These are phyloP conservation scores for Coemansia sp. DNA, from an alignment of 192 early-diverging fungal species.

Conservation along the genomic window DNA sequence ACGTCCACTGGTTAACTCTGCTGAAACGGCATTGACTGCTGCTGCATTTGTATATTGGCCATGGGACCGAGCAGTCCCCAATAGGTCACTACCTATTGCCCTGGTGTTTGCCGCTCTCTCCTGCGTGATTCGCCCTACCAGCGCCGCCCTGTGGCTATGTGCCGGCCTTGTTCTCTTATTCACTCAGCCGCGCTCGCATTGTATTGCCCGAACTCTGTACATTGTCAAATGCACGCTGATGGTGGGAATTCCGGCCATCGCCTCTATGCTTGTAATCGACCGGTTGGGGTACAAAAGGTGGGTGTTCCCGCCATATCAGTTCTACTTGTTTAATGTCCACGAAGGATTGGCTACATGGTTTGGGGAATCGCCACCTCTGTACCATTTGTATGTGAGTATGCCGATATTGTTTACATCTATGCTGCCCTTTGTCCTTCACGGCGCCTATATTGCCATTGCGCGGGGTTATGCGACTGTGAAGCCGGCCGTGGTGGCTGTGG, in stretches of 20 bases:
- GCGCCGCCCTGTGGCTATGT: conserved; percentile 81
- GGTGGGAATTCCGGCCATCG: conserved; percentile 51
- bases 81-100: conserved; percentile 33
- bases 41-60: conserved; percentile 89
- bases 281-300: conserved; percentile 67
- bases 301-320: conserved; percentile 76
- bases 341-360: conserved; percentile 85
- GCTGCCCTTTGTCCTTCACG: conserved; percentile 67
- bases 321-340: conserved; percentile 81
- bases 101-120: conserved; percentile 74
- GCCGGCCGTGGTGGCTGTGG: conserved; percentile 50
- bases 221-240: conserved; percentile 11
- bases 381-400: conserved; percentile 84
- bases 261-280: conserved; percentile 64
- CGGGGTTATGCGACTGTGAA: conserved; percentile 12
- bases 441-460: conserved; percentile 35
- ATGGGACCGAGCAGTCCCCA: conserved; percentile 33
- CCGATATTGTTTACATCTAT: conserved; percentile 77
- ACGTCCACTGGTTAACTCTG: conserved; percentile 67
- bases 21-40: conserved; percentile 76
- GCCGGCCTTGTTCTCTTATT: conserved; percentile 65
- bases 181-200: conserved; percentile 20
- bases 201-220: conserved; percentile 8
- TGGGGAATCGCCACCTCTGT: conserved; percentile 88
- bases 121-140: conserved; percentile 90